Conservation (phyloP, 2,329 filamentous ascomycete genomes). For the Colletotrichum navitas region DNA sequence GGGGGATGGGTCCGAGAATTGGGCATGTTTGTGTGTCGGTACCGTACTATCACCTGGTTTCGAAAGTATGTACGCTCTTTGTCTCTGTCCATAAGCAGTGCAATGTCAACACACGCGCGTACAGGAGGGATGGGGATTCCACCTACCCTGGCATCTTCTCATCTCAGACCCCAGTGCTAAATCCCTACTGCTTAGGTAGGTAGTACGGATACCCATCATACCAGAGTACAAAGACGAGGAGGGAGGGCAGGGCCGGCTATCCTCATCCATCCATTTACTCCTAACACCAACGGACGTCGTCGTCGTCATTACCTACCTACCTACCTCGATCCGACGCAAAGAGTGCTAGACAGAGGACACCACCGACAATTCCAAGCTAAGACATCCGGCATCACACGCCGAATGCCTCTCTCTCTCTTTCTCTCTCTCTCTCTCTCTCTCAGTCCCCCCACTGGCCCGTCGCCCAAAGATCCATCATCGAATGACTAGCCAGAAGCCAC, state of each 20-base stretch:
- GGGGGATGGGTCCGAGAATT: not conserved
- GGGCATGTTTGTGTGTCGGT: conserved; percentile 1
- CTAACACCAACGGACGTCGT: too few species aligned
- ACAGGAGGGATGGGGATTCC: not conserved
- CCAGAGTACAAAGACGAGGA: not conserved
- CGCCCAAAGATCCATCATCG: not conserved
- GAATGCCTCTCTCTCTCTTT: not conserved
- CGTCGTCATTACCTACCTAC: not conserved
- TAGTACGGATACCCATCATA: too few species aligned
- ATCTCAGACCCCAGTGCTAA: not conserved
- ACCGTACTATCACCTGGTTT: not conserved
- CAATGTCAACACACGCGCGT: not conserved
- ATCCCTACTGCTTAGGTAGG: not conserved
- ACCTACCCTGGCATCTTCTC: not conserved
- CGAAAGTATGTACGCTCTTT: not conserved
- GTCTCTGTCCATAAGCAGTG: not conserved
- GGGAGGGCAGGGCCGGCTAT: not conserved
- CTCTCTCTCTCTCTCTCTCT: not conserved
- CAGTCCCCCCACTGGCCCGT: not conserved
- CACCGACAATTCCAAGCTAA: not conserved
- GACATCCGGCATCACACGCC: not conserved
- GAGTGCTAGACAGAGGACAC: not conserved
- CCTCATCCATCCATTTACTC: not conserved
- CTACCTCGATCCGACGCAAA: not conserved
- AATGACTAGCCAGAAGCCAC: conserved; percentile 24